A percentile compares a stretch with the other conserved stretches of the same genome.
Evolutionary conservation across 768 basidiomycete species (phyloP).

Genomic region (Serendipita vermifera): DNA sequence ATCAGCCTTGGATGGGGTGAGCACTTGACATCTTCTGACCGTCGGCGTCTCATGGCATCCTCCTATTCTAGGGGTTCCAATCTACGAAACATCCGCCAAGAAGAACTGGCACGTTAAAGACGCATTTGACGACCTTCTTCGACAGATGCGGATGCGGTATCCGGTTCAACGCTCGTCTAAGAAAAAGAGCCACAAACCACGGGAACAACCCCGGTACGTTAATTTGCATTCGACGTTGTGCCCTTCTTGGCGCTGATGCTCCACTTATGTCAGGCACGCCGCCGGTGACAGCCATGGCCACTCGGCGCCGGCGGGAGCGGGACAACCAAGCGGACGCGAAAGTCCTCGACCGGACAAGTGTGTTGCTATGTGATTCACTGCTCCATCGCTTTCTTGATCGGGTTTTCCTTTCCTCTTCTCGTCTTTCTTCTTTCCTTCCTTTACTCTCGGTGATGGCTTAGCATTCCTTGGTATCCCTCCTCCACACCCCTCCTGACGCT

Average conservation of each 20-base stretch:
- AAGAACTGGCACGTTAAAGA: slow-evolving; percentile 67
- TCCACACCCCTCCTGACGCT: too few relatives aligned
- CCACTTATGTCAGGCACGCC: too few relatives aligned
- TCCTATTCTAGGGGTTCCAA: slow-evolving; percentile 31
- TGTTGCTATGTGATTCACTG: slow-evolving; percentile 8
- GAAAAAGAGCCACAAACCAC: not conserved
- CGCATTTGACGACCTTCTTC: slow-evolving; percentile 63
- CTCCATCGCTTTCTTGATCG: too few relatives aligned
- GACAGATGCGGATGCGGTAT: slow-evolving; percentile 58
- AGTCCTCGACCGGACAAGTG: slow-evolving; percentile 4
- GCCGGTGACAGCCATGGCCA: too few relatives aligned
- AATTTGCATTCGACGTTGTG: too few relatives aligned
- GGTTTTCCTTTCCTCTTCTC: too few relatives aligned
- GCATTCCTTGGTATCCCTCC: too few relatives aligned
- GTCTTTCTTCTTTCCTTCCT: too few relatives aligned
- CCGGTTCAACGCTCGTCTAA: slow-evolving; percentile 24
- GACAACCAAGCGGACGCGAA: not conserved
- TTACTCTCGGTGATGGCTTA: too few relatives aligned
- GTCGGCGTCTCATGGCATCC: slow-evolving; percentile 27
- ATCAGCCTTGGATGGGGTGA: slow-evolving; percentile 14
- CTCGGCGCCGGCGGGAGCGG: too few relatives aligned
- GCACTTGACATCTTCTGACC: slow-evolving; percentile 35
- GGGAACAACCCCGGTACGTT: too few relatives aligned
- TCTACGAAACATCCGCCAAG: slow-evolving; percentile 84
- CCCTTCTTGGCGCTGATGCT: too few relatives aligned